These are phyloP conservation scores for Rhizophagus clarus DNA, from an alignment of 192 early-diverging fungal genomes.

Conservation along the genomic window DNA sequence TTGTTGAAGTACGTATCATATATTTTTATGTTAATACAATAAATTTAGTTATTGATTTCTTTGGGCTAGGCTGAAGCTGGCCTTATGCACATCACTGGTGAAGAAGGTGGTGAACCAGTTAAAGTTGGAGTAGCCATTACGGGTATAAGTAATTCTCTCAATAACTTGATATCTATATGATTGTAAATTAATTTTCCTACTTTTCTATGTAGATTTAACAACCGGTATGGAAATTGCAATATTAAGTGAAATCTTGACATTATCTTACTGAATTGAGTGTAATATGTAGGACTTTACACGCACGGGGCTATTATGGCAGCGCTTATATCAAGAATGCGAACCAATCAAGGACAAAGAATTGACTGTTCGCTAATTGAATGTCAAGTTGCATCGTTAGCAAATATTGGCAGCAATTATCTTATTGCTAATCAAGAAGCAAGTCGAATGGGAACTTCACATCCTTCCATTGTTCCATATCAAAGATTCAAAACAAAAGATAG, in stretches of 20 bases:
- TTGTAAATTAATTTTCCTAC: neutral
- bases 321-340: conserved; percentile 64
- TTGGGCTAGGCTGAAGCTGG: conserved; percentile 74
- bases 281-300: conserved; percentile 71
- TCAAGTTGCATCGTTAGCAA: conserved; percentile 86
- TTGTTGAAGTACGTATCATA: conserved; percentile 56
- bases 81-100: conserved; percentile 96
- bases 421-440: conserved; percentile 79
- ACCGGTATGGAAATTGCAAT: conserved; percentile 41
- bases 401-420: conserved; percentile 87
- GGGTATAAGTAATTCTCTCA: conserved; percentile 50
- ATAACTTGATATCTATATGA: neutral
- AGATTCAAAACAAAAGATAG: conserved; percentile 78
- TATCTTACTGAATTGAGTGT: neutral
- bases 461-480: conserved; percentile 93
- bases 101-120: conserved; percentile 77
- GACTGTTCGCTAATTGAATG: conserved; percentile 88
- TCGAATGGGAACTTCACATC: conserved; percentile 87
- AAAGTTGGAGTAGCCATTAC: conserved; percentile 98
- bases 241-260: neutral
- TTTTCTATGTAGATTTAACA: conserved; percentile 51
- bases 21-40: neutral
- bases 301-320: conserved; percentile 92
- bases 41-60: neutral
- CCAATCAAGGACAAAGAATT: conserved; percentile 78